phyloP scores from a whole-genome alignment of 2,329 filamentous ascomycete species.

The Immersiporthe knoxdaviesiana region DNA sequence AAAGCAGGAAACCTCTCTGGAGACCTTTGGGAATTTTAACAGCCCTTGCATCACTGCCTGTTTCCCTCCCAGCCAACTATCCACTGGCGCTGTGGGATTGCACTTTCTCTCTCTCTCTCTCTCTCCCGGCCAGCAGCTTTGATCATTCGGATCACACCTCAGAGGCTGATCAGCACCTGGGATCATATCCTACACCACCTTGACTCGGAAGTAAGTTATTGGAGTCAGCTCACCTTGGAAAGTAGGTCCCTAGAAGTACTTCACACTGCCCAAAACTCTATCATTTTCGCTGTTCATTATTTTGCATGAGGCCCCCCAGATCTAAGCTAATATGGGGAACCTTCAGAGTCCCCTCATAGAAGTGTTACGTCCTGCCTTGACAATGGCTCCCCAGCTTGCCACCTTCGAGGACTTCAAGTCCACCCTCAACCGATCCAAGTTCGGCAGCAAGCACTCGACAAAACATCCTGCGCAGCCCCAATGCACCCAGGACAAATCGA shows the following conservation, averaged over 20 bases:
- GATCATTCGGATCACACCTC: neutral
- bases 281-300: too few species aligned
- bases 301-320: too few species aligned
- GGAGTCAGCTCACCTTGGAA: neutral
- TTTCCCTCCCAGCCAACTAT: neutral
- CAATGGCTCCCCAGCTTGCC: neutral
- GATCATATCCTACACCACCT: too few species aligned
- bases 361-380: neutral
- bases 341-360: too few species aligned
- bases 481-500: neutral
- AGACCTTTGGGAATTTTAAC: neutral
- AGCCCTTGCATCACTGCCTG: neutral
- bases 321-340: too few species aligned
- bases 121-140: neutral
- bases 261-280: too few species aligned
- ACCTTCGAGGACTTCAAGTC: neutral
- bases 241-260: neutral
- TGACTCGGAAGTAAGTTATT: neutral
- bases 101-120: too few species aligned
- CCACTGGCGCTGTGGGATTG: neutral
- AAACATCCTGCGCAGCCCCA: neutral
- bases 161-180: neutral
- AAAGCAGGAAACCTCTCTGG: neutral
- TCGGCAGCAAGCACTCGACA: neutral
- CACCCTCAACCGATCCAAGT: neutral